Evolutionary conservation across 352 stramenopile genomes (phyloP).

Genomic region (Pythium dissotocum): DNA sequence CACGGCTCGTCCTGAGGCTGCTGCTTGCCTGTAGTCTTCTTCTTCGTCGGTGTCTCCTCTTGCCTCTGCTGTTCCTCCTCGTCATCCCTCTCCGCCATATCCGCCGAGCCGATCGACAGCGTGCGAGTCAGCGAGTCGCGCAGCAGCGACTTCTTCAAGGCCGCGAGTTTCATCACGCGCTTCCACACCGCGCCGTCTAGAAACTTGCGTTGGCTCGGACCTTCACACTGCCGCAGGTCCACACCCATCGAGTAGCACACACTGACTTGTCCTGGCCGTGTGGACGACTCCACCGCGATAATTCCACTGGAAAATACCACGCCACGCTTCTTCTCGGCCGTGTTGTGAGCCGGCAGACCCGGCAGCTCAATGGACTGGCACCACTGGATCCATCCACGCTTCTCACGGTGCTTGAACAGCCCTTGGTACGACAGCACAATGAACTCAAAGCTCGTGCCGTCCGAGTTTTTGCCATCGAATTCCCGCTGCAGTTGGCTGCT

Average conservation of each 20-base stretch:
- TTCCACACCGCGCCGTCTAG: conserved; percentile 28
- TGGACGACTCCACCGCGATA: conserved; percentile 25
- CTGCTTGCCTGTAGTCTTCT: neutral
- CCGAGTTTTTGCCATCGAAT: neutral
- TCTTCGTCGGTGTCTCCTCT: conserved; percentile 1
- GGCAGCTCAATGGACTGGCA: conserved; percentile 32
- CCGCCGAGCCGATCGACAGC: conserved; percentile 20
- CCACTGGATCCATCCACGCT: conserved; percentile 31
- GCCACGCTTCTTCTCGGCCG: conserved; percentile 7
- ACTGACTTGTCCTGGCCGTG: conserved; percentile 16
- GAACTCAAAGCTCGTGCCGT: conserved; percentile 10
- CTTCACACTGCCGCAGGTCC: conserved; percentile 12
- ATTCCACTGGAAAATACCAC: conserved; percentile 26
- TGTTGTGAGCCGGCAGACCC: neutral
- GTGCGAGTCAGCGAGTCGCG: conserved; percentile 20
- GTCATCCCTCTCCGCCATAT: conserved; percentile 2
- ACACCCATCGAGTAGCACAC: conserved; percentile 24
- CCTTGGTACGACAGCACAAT: conserved; percentile 30
- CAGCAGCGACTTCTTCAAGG: conserved; percentile 20
- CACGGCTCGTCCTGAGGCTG: conserved; percentile 1
- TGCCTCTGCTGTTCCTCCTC: neutral
- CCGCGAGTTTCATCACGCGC: conserved; percentile 29
- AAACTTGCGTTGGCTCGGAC: conserved; percentile 3
- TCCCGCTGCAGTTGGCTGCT: neutral
- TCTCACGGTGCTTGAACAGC: conserved; percentile 26